Conservation (phyloP, 495 filamentous ascomycete genomes). For the Penicillium crystallinum region DNA sequence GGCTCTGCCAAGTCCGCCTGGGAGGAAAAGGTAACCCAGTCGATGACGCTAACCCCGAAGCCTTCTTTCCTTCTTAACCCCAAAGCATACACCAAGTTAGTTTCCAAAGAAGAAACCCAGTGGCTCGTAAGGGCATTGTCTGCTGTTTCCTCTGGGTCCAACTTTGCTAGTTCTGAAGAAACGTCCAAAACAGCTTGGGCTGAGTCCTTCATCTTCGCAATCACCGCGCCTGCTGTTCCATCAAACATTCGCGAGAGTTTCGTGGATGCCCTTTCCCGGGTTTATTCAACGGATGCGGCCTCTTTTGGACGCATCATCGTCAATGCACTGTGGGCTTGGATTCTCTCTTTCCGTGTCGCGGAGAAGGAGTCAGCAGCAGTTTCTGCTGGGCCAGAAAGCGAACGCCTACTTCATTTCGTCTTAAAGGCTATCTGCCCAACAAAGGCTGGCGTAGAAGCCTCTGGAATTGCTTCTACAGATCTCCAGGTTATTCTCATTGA, state of each 20-base stretch:
- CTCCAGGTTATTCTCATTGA: slow-evolving; percentile 63
- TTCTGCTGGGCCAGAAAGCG: slow-evolving; percentile 59
- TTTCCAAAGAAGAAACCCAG: slow-evolving; percentile 61
- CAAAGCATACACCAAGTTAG: slow-evolving; percentile 74
- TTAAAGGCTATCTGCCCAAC: slow-evolving; percentile 65
- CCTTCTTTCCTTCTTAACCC: slow-evolving; percentile 81
- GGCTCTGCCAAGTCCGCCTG: slow-evolving; percentile 31
- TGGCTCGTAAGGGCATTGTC: slow-evolving; percentile 72
- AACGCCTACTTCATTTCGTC: slow-evolving; percentile 51
- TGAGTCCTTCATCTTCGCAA: slow-evolving; percentile 73
- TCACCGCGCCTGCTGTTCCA: slow-evolving; percentile 55
- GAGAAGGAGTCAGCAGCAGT: slow-evolving; percentile 75
- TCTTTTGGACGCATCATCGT: slow-evolving; percentile 56
- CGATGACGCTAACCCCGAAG: slow-evolving; percentile 62
- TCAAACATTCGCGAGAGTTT: slow-evolving; percentile 56
- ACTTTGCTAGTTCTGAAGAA: slow-evolving; percentile 29
- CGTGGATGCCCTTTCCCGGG: slow-evolving; percentile 48
- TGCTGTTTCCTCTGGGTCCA: slow-evolving; percentile 47
- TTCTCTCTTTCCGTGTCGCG: slow-evolving; percentile 52
- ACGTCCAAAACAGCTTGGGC: slow-evolving; percentile 59
- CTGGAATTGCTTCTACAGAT: slow-evolving; percentile 33
- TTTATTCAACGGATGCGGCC: slow-evolving; percentile 52
- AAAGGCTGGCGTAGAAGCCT: slow-evolving; percentile 31
- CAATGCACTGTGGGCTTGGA: slow-evolving; percentile 79
- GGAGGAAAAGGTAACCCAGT: slow-evolving; percentile 54